phyloP scores from a whole-genome alignment of 352 stramenopile species.

The Peronospora belbahrii region DNA sequence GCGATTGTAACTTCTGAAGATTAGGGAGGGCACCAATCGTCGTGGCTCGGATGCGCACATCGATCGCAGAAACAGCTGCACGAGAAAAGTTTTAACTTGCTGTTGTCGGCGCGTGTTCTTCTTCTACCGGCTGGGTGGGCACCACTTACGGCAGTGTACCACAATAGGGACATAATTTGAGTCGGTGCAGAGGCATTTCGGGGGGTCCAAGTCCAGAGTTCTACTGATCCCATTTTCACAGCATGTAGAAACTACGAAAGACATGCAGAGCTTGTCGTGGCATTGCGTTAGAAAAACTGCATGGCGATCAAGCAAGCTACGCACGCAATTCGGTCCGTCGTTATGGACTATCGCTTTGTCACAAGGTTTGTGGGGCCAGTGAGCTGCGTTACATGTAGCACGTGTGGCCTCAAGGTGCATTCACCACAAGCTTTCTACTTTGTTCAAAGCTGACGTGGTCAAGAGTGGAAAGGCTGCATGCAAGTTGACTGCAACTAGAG shows the following conservation, averaged over 20 bases:
- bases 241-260: constrained; percentile 1
- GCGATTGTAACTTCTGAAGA: constrained; percentile 12
- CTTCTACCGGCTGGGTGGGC: constrained; percentile 11
- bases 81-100: constrained; percentile 16
- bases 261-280: neutral
- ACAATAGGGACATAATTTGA: constrained; percentile 2
- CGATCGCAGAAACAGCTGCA: constrained; percentile 24
- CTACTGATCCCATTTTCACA: neutral
- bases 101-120: constrained; percentile 20
- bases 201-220: constrained; percentile 5
- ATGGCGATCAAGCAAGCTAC: neutral
- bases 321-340: no score
- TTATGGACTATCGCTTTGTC: no score
- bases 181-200: constrained; percentile 8
- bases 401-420: neutral
- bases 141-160: neutral
- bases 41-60: constrained; percentile 7
- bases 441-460: neutral
- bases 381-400: neutral
- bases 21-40: neutral
- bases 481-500: constrained; percentile 3
- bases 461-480: constrained; percentile 3
- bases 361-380: constrained; percentile 3
- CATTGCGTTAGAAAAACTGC: neutral
- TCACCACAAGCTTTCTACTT: neutral